phyloP scores from a whole-genome alignment of 139 green algal genomes.

The Eudorina sp. region DNA sequence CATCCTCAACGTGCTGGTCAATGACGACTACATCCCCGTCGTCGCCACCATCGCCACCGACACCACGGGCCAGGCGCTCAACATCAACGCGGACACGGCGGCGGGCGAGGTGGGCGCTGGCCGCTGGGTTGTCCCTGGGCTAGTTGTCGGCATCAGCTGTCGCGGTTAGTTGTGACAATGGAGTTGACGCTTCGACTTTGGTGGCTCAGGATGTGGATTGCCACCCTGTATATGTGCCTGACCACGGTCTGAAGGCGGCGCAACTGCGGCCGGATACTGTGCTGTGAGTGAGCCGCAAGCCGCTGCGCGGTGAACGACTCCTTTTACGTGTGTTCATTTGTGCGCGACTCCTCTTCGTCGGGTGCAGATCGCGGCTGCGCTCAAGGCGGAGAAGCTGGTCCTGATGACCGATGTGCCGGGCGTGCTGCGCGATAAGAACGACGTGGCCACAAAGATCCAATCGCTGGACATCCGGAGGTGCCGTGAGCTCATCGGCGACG shows the following conservation, averaged over 20 bases:
- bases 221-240: no score
- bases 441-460: conserved; percentile 83
- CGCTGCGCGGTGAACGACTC: no score
- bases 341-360: no score
- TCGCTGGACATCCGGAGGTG: conserved; percentile 82
- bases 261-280: no score
- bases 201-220: no score
- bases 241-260: no score
- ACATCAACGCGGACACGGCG: conserved; percentile 98
- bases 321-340: no score
- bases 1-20: conserved; percentile 83
- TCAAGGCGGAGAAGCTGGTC: conserved; percentile 98
- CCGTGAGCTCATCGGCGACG: conserved; percentile 88
- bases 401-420: conserved; percentile 98
- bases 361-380: conserved; percentile 91
- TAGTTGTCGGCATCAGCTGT: no score
- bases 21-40: conserved; percentile 92
- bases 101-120: conserved; percentile 93
- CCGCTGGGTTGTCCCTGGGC: no score
- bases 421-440: conserved; percentile 93
- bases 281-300: no score
- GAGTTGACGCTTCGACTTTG: no score
- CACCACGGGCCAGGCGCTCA: conserved; percentile 88
- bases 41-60: conserved; percentile 95
- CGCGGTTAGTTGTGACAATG: no score